Evolutionary conservation across 148 eudicot species (phyloP), one percentile per base, ranked within the genome.

Genomic region (Camellia japonica): DNA sequence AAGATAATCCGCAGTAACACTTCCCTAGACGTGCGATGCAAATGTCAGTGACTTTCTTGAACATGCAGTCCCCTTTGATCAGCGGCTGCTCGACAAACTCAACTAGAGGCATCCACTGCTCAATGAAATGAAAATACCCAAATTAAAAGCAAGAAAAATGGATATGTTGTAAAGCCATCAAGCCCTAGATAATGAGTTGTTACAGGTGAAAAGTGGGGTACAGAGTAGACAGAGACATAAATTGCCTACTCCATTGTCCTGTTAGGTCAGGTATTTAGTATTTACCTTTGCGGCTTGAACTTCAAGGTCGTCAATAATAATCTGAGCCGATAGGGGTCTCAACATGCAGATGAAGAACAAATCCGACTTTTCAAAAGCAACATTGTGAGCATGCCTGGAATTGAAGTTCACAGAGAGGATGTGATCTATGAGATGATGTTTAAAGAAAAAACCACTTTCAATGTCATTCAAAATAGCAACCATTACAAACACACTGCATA

Each of bases 101-200:
- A 30, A 76, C 81, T 74, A 94, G 80, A 8, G 98, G 95, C 97
- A 94, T 94, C 98, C 98, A 94, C 97, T 94, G 90, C 82, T 84
- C 19, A n/a, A 8, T 46, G 8, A 41, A 43, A 70, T 71, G 10
- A 6, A 23, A 75, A 68, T 64, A 19, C 4, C 42, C 38, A 76
- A 47, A 13, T 15, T 23, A 46, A 46, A 2, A 67, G 47, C 13
- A 7, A 66, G 41, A 3, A 20, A 20, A 60, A 60, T 60, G n/a
- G 19, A 3, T 60, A 3, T 60, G 4, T 0, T 60, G 20, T 20
- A 64, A 7, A 30, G 41, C 2, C 6, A 64, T 6, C 42, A 4
- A 60, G 61, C 12, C 15, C 61, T 8, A 62, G 66, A 62, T 62
- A 62, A 62, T 62, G 66, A 30, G 66, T 3, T 55, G 5, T 23